These are phyloP conservation scores for Penicillium longicatenatum DNA, from an alignment of 495 filamentous ascomycete species.

Conservation along the genomic window DNA sequence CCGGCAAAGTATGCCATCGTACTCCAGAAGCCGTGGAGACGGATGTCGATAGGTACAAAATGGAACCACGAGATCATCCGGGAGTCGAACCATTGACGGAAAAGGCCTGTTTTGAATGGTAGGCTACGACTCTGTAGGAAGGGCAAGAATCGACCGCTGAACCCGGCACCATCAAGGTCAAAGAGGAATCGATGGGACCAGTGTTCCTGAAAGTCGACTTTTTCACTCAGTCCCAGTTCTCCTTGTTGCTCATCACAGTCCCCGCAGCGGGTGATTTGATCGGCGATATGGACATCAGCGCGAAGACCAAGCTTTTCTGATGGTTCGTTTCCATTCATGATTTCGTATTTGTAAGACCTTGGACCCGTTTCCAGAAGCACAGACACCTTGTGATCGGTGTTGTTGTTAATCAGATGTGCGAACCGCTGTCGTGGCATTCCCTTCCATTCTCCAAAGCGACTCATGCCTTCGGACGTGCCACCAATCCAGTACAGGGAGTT, in stretches of 20 bases:
- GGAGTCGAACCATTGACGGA: constrained; percentile 75
- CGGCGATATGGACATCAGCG: constrained; percentile 48
- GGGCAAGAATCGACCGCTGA: constrained; percentile 62
- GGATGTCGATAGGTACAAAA: constrained; percentile 73
- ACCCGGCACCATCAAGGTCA: constrained; percentile 70
- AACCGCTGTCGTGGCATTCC: constrained; percentile 62
- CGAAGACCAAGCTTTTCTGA: constrained; percentile 29
- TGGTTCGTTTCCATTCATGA: constrained; percentile 36
- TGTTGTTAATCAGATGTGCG: constrained; percentile 56
- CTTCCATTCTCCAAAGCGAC: constrained; percentile 53
- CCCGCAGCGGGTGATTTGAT: constrained; percentile 56
- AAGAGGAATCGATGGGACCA: constrained; percentile 67
- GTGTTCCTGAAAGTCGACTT: constrained; percentile 57
- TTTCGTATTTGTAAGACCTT: constrained; percentile 39
- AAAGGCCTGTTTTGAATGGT: constrained; percentile 65
- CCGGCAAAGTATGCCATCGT: constrained; percentile 66
- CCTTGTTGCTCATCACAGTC: constrained; percentile 53
- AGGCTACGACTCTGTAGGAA: constrained; percentile 63
- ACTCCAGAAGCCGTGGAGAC: constrained; percentile 65
- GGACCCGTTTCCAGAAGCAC: constrained; percentile 39
- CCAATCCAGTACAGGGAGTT: constrained; percentile 56
- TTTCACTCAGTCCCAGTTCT: constrained; percentile 51
- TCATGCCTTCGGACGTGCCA: constrained; percentile 59
- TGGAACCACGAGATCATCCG: constrained; percentile 74
- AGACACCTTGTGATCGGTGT: constrained; percentile 44